phyloP scores from a whole-genome alignment of 2,329 filamentous ascomycete genomes.

The Aspergillus spinulosporus region DNA sequence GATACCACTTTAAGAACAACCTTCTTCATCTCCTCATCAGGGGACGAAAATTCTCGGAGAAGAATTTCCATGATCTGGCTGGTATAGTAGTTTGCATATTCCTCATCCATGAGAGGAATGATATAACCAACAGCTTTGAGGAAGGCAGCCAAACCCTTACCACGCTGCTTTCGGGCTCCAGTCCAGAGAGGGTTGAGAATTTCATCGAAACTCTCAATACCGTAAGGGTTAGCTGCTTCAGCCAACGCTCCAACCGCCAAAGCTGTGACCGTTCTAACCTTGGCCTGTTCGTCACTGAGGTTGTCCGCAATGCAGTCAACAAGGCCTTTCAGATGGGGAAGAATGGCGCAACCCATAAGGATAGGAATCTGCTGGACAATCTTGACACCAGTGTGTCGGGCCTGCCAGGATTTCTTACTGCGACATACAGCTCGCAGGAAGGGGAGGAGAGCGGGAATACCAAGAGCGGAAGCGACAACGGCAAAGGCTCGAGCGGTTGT shows the following conservation, averaged over 20 bases:
- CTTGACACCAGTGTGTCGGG: constrained; percentile 95
- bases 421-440: constrained; percentile 94
- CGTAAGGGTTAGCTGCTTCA: constrained; percentile 95
- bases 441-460: constrained; percentile 90
- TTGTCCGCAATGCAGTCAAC: constrained; percentile 97
- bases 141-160: constrained; percentile 93
- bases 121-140: constrained; percentile 97
- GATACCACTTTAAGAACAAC: constrained; percentile 98
- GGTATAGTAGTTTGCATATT: constrained; percentile 99
- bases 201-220: constrained; percentile 98
- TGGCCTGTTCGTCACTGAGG: constrained; percentile 95
- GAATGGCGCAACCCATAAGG: constrained; percentile 93
- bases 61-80: constrained; percentile 99
- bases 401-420: constrained; percentile 99
- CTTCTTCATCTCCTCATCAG: constrained; percentile 99
- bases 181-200: constrained; percentile 98
- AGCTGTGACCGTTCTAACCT: constrained; percentile 93
- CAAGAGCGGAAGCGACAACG: constrained; percentile 92
- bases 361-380: constrained; percentile 99
- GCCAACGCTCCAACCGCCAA: constrained; percentile 92
- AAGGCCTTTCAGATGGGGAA: constrained; percentile 91
- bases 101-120: constrained; percentile 98
- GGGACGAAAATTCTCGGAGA: constrained; percentile 90
- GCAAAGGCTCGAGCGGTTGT: constrained; percentile 96
- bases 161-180: constrained; percentile 90